Evolutionary conservation across 2,329 filamentous ascomycete species (phyloP).

Genomic region (Xylaria sp.): DNA sequence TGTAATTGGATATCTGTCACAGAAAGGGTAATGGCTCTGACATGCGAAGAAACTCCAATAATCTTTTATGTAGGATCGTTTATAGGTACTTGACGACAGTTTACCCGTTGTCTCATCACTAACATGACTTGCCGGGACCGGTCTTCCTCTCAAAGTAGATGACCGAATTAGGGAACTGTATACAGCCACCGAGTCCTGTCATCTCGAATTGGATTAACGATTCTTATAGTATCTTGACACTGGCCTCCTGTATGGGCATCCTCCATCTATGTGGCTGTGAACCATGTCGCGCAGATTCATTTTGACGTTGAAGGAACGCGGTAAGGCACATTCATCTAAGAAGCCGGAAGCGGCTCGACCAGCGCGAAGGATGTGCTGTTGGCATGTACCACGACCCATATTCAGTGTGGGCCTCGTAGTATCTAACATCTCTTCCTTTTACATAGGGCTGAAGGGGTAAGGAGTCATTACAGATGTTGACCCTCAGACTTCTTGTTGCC

Average conservation of each 20-base stretch:
- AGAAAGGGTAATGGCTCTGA: constrained; percentile 17
- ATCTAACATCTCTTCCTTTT: constrained; percentile 9
- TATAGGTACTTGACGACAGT: constrained; percentile 9
- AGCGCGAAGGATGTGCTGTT: constrained; percentile 24
- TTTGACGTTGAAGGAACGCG: constrained; percentile 32
- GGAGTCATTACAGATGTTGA: constrained; percentile 15
- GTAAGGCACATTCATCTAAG: constrained; percentile 34
- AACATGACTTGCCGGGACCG: constrained; percentile 7
- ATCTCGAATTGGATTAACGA: constrained; percentile 6
- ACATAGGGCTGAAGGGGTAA: constrained; percentile 35
- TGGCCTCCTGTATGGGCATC: constrained; percentile 4
- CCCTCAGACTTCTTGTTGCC: constrained; percentile 14
- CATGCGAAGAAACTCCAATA: constrained; percentile 21
- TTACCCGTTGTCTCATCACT: constrained; percentile 13
- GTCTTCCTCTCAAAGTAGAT: background rate
- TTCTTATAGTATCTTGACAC: constrained; percentile 14
- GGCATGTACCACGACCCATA: constrained; percentile 9
- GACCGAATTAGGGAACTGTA: constrained; percentile 6
- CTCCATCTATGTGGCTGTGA: constrained; percentile 33
- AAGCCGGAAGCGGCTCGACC: constrained; percentile 9
- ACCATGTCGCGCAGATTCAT: constrained; percentile 29
- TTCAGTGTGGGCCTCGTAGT: constrained; percentile 27
- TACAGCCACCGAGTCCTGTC: constrained; percentile 24
- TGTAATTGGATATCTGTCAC: background rate
- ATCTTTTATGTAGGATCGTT: constrained; percentile 26